Conservation (phyloP, 768 basidiomycete species). For the Podaxis sp. region DNA sequence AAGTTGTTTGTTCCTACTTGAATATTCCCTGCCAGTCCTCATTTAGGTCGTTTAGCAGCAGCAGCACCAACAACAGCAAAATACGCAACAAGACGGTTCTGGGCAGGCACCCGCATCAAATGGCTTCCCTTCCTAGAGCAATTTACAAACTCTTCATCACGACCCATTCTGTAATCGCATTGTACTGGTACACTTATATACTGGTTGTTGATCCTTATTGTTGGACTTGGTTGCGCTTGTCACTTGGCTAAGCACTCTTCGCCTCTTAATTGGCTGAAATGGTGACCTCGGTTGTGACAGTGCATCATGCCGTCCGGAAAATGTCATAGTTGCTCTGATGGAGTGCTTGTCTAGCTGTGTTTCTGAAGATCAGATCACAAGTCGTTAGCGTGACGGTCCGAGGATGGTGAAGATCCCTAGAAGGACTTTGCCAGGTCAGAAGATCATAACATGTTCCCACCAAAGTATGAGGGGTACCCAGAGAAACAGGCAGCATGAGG, state of each 20-base stretch:
- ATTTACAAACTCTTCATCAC: not conserved
- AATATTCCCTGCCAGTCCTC: not conserved
- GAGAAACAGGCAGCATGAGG: too few species aligned
- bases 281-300: too few species aligned
- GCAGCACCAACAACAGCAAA: constrained; percentile 17
- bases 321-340: too few species aligned
- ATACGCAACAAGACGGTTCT: constrained; percentile 13
- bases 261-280: too few species aligned
- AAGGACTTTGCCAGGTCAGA: too few species aligned
- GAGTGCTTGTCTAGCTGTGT: too few species aligned
- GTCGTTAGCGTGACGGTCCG: too few species aligned
- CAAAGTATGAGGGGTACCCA: too few species aligned
- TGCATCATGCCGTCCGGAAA: too few species aligned
- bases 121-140: not conserved
- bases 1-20: constrained; percentile 14
- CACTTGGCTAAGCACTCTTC: not conserved
- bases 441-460: too few species aligned
- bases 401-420: too few species aligned
- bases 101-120: constrained; percentile 2
- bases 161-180: not conserved
- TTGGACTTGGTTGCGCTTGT: not conserved
- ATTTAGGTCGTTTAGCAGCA: constrained; percentile 4
- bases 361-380: too few species aligned
- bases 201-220: not conserved
- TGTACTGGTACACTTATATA: not conserved